These are phyloP conservation scores for Pleurotus salmoneostramineus DNA, from an alignment of 768 basidiomycete genomes.

Conservation along the genomic window DNA sequence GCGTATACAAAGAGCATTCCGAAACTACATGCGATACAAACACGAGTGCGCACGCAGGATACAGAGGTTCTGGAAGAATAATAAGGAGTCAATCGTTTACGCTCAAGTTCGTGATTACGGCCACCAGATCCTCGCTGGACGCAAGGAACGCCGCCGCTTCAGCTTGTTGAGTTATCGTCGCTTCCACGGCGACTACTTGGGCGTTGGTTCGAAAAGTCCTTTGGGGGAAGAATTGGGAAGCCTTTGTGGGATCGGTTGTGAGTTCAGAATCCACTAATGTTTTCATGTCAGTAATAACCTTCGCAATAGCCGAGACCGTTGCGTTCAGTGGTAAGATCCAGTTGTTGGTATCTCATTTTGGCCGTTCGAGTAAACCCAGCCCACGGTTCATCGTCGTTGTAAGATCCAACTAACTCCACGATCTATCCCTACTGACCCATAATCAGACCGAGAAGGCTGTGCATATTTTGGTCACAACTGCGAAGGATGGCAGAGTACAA, in stretches of 20 bases:
- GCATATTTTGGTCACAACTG: conserved; percentile 63
- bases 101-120: conserved; percentile 92
- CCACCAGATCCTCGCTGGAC: conserved; percentile 83
- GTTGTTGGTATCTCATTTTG: conserved; percentile 78
- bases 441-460: conserved; percentile 80
- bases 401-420: conserved; percentile 5
- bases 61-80: conserved; percentile 98
- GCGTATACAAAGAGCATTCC: conserved; percentile 93
- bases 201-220: conserved; percentile 76
- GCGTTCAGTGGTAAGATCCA: conserved; percentile 83
- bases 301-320: conserved; percentile 64
- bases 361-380: conserved; percentile 85
- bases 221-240: conserved; percentile 72
- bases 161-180: conserved; percentile 92
- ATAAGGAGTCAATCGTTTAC: conserved; percentile 90
- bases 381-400: conserved; percentile 91
- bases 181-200: conserved; percentile 95
- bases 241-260: conserved; percentile 73
- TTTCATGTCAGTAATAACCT: neutral
- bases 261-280: conserved; percentile 19
- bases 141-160: conserved; percentile 92
- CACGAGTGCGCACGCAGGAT: conserved; percentile 94
- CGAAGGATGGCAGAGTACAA: conserved; percentile 56
- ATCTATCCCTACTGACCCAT: neutral
- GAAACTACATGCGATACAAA: conserved; percentile 94